phyloP scores from a whole-genome alignment of 1,284 basidiomycete genomes.

The Ustilago xerochloae region DNA sequence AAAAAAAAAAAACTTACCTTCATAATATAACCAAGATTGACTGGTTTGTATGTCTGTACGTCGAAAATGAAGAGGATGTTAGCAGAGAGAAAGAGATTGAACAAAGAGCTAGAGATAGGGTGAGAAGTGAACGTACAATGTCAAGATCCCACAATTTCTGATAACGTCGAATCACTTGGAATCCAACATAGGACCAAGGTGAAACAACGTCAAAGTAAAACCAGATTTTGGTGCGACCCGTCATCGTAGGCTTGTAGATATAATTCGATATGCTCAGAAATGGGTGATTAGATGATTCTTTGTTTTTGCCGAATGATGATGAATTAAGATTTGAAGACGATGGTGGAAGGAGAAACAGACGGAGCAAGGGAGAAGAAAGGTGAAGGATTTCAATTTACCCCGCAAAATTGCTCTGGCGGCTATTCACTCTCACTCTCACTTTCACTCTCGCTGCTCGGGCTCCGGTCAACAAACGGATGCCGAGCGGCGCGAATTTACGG shows the following conservation, averaged over 20 bases:
- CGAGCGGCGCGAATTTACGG: not conserved
- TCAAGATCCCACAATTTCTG: conserved; percentile 55
- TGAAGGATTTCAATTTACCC: conserved; percentile 7
- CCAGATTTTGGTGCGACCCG: conserved; percentile 44
- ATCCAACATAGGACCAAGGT: conserved; percentile 63
- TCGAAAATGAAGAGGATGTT: conserved; percentile 48
- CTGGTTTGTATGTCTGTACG: conserved; percentile 41
- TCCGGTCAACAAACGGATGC: not conserved
- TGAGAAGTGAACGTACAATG: conserved; percentile 24
- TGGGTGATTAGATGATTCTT: too few species aligned
- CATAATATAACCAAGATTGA: conserved; percentile 65
- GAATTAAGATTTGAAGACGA: not conserved
- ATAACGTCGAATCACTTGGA: conserved; percentile 55
- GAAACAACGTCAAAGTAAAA: conserved; percentile 65
- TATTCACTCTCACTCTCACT: too few species aligned
- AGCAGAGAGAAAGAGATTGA: too few species aligned
- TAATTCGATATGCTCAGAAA: too few species aligned
- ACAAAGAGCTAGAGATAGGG: too few species aligned
- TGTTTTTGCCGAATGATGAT: not conserved
- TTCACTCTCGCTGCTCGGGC: too few species aligned
- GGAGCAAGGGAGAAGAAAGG: not conserved
- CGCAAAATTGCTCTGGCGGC: conserved; percentile 5
- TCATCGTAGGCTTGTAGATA: not conserved
- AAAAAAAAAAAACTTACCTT: conserved; percentile 31
- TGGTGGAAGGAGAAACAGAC: not conserved